Percentiles rank a stretch among this genome's conserved stretches.
Evolutionary conservation across 495 filamentous ascomycete species (phyloP).

Genomic region (Stereocaulon alpinum): DNA sequence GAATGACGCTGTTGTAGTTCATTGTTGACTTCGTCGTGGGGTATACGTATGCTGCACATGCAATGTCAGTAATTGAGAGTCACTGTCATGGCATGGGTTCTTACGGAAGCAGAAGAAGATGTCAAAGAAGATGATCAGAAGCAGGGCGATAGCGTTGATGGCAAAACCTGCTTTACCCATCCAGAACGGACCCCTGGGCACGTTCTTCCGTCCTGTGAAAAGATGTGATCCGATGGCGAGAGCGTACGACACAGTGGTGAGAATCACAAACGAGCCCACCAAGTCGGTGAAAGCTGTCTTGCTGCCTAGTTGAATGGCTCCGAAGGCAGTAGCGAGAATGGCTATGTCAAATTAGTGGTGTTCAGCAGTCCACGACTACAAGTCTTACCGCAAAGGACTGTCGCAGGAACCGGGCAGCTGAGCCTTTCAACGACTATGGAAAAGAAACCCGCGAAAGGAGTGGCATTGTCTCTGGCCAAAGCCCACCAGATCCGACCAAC

Average conservation of each 20-base stretch:
- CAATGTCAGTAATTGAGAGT: not conserved
- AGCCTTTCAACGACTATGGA: constrained; percentile 34
- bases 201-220: constrained; percentile 49
- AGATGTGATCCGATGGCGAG: constrained; percentile 68
- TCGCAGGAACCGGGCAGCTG: constrained; percentile 59
- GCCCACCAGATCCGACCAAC: constrained; percentile 72
- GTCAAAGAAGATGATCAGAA: constrained; percentile 59
- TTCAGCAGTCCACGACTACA: not conserved
- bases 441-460: constrained; percentile 35
- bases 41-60: constrained; percentile 35
- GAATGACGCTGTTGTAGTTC: constrained; percentile 64
- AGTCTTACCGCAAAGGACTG: constrained; percentile 34
- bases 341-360: constrained; percentile 28
- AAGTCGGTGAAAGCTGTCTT: constrained; percentile 68
- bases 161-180: constrained; percentile 51
- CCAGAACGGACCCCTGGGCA: constrained; percentile 59
- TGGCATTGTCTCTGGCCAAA: constrained; percentile 60
- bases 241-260: constrained; percentile 63
- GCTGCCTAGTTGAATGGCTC: constrained; percentile 63
- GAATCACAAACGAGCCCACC: constrained; percentile 59
- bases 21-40: constrained; percentile 47
- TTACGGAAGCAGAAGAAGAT: constrained; percentile 67
- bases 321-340: constrained; percentile 52
- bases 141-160: constrained; percentile 48
- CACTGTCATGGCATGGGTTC: not conserved